These are phyloP conservation scores for Diversispora eburnea DNA, from an alignment of 192 early-diverging fungal species.

Conservation along the genomic window DNA sequence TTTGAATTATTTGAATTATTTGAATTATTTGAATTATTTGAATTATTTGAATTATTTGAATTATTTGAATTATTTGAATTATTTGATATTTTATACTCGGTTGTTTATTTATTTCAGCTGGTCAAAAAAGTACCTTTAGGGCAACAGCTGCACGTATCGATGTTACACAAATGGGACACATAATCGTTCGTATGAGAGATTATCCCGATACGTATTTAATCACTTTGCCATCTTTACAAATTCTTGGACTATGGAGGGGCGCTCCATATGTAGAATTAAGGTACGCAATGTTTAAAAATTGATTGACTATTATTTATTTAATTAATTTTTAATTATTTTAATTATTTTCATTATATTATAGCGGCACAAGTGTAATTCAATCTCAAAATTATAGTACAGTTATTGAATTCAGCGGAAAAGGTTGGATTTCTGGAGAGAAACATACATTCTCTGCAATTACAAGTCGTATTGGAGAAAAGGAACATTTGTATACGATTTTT, in stretches of 20 bases:
- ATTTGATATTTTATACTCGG: not conserved
- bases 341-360: constrained; percentile 15
- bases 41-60: too few species aligned
- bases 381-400: constrained; percentile 58
- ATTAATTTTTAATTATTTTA: constrained; percentile 5
- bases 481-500: constrained; percentile 37
- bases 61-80: not conserved
- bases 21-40: too few species aligned
- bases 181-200: constrained; percentile 57
- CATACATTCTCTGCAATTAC: constrained; percentile 68
- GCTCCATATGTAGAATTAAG: constrained; percentile 43
- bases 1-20: too few species aligned
- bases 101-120: constrained; percentile 32
- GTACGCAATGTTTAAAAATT: constrained; percentile 32
- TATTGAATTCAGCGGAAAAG: constrained; percentile 71
- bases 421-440: constrained; percentile 77
- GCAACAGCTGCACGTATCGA: constrained; percentile 71
- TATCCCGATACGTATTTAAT: constrained; percentile 67
- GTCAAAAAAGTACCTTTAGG: constrained; percentile 71
- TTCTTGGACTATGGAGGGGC: constrained; percentile 67
- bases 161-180: constrained; percentile 67
- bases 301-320: not conserved
- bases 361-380: constrained; percentile 58
- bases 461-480: constrained; percentile 29
- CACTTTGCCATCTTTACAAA: constrained; percentile 67